Conservation (phyloP, 2,329 filamentous ascomycete species). For the Phaeoacremonium minimum region DNA sequence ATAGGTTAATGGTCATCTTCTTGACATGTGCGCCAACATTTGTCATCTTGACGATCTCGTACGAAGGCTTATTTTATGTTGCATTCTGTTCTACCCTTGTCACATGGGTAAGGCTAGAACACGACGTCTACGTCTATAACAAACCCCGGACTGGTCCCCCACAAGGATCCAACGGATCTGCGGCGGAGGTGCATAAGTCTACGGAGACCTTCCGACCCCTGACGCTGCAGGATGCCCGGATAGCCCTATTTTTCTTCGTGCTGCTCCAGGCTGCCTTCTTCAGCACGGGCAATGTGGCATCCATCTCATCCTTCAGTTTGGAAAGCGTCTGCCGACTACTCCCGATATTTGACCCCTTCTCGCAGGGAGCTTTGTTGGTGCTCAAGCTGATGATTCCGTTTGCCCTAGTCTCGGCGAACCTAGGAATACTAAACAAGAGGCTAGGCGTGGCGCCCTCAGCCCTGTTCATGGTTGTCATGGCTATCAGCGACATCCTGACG, state of each 20-base stretch:
- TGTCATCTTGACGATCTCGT: constrained; percentile 94
- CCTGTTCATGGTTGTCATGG: constrained; percentile 92
- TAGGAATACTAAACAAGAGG: constrained; percentile 86
- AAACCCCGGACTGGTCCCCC: too few species aligned
- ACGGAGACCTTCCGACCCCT: constrained; percentile 59
- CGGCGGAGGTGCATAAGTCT: background rate
- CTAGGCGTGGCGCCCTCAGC: constrained; percentile 82
- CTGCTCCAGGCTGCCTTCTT: constrained; percentile 95
- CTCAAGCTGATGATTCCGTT: constrained; percentile 93
- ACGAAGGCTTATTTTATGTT: constrained; percentile 94
- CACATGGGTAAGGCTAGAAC: constrained; percentile 89
- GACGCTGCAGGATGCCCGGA: constrained; percentile 76
- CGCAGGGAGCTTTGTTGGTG: constrained; percentile 79
- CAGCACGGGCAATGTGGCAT: constrained; percentile 93
- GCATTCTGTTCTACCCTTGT: constrained; percentile 79
- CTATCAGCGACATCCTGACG: constrained; percentile 84
- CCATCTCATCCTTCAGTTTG: constrained; percentile 86
- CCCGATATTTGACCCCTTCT: constrained; percentile 90
- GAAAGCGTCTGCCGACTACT: constrained; percentile 85
- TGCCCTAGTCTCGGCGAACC: constrained; percentile 82
- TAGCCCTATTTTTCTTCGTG: constrained; percentile 92
- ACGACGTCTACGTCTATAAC: constrained; percentile 63
- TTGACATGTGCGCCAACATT: constrained; percentile 90
- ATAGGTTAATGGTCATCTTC: constrained; percentile 84
- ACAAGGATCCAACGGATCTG: background rate